These are phyloP conservation scores for Amylocystis lapponica DNA, from an alignment of 768 basidiomycete species.

Conservation along the genomic window DNA sequence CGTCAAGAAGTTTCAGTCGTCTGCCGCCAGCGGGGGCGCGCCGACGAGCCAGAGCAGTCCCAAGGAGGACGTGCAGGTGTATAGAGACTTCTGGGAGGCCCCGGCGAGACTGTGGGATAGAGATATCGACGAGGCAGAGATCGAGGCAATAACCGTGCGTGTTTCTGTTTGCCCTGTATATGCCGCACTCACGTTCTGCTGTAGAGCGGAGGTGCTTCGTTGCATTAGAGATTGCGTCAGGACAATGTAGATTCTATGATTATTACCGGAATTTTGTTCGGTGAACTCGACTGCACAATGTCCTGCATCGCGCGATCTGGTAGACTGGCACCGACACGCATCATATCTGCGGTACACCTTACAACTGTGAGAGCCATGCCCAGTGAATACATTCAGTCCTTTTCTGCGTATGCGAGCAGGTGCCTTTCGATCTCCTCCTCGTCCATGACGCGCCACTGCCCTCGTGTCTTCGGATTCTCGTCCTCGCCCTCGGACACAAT, in stretches of 20 bases:
- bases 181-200: neutral
- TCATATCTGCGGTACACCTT: too few relatives aligned
- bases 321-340: neutral
- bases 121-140: slow-evolving; percentile 23
- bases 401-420: slow-evolving; percentile 83
- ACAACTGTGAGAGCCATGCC: slow-evolving; percentile 5
- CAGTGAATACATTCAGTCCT: slow-evolving; percentile 48
- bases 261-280: too few relatives aligned
- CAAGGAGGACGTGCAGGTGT: slow-evolving; percentile 11
- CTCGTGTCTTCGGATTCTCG: slow-evolving; percentile 66
- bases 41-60: slow-evolving; percentile 4
- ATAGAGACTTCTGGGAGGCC: slow-evolving; percentile 25
- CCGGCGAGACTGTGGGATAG: slow-evolving; percentile 20
- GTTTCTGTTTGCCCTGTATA: too few relatives aligned
- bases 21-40: neutral
- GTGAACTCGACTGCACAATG: neutral
- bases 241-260: too few relatives aligned
- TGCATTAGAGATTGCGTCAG: slow-evolving; percentile 21
- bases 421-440: slow-evolving; percentile 76
- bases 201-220: slow-evolving; percentile 67
- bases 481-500: slow-evolving; percentile 76
- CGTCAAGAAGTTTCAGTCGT: slow-evolving; percentile 19
- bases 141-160: slow-evolving; percentile 23
- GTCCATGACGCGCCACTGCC: slow-evolving; percentile 74
- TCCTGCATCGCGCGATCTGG: neutral